Evolutionary conservation across 2,329 filamentous ascomycete genomes (phyloP), one percentile per base, ranked within the genome.

Genomic region (Aspergillus fumigatus): DNA sequence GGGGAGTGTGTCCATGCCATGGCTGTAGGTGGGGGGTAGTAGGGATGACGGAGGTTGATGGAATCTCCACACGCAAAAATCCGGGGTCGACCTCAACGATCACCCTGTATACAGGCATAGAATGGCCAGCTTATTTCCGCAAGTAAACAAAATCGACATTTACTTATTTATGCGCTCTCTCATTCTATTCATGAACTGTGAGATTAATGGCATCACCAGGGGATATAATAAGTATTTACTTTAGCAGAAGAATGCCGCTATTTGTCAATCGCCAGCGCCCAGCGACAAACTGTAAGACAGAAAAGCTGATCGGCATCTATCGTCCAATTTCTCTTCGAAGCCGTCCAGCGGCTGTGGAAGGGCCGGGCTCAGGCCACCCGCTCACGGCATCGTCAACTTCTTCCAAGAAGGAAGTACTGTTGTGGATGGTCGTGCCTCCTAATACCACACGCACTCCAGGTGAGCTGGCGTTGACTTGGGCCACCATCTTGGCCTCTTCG

Each of bases 401-500:
- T 65, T 95, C 91, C 62, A 97, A 74, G 72, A 97, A 99, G 0
- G 87, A 90, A 10, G 83, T 82, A 61, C 91, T 92, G 68, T 97
- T 99, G 67, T 96, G 90, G 62, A 99, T 82, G 6, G 84, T 86
- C 0, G 94, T 97, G 3, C 92, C 92, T 9, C 92, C 92, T 5
- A 99, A 78, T 10, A 97, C 92, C 3, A 99, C 87, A 54, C 94
- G 84, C 9, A 97, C 83, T 0, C 94, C 94, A 0, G 92, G 92
- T 10, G 89, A 89, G 56, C 88, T 90, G 19, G 92, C 92, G 75
- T 99, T 99, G 57, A 99, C 87, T 64, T 92, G 87, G n/a, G 94
- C 91, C 41, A 97, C 86, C 82, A 91, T 92, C 78, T 96, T 97
- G 5, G 94, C 92, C 74, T 99, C 94, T 73, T 99, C 94, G 68